These are phyloP conservation scores for Tetrapisispora namnaoensis DNA, from an alignment of 805 yeast species.

Conservation along the genomic window DNA sequence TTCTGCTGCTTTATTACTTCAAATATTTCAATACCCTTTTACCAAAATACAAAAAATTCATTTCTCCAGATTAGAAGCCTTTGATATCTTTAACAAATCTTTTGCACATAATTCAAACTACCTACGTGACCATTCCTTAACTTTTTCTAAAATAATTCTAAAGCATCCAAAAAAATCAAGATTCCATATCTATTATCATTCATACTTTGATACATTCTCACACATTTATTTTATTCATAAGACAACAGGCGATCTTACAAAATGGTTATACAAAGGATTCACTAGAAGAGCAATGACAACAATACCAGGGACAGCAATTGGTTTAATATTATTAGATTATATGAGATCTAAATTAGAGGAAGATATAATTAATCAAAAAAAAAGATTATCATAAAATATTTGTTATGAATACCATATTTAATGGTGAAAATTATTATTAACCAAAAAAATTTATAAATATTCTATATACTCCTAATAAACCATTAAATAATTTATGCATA, in stretches of 20 bases:
- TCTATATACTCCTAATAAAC: not conserved
- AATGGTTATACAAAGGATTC: conserved; percentile 74
- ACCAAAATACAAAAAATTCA: conserved; percentile 72
- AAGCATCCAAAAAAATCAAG: conserved; percentile 3
- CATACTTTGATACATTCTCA: conserved; percentile 66
- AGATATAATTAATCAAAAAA: not conserved
- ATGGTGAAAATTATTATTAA: not conserved
- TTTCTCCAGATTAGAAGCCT: conserved; percentile 64
- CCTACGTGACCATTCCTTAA: not conserved
- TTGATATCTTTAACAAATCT: conserved; percentile 3
- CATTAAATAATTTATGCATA: not conserved
- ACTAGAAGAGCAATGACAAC: conserved; percentile 59
- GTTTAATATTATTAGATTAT: conserved; percentile 74
- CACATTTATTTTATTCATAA: conserved; percentile 47
- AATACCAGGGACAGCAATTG: conserved; percentile 84
- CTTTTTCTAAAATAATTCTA: not conserved
- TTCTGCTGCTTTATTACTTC: conserved; percentile 67
- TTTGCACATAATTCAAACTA: not conserved
- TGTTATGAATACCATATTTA: not conserved
- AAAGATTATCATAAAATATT: not conserved
- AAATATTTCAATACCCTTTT: conserved; percentile 76
- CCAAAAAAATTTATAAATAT: too few relatives aligned
- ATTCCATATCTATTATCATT: conserved; percentile 46
- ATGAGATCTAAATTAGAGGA: conserved; percentile 40
- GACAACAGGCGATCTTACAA: conserved; percentile 40